A percentile compares a stretch with the other conserved stretches of the same genome.
phyloP scores from a whole-genome alignment of 441 rosid genomes.

The Bocquillonia castaneifolia region DNA sequence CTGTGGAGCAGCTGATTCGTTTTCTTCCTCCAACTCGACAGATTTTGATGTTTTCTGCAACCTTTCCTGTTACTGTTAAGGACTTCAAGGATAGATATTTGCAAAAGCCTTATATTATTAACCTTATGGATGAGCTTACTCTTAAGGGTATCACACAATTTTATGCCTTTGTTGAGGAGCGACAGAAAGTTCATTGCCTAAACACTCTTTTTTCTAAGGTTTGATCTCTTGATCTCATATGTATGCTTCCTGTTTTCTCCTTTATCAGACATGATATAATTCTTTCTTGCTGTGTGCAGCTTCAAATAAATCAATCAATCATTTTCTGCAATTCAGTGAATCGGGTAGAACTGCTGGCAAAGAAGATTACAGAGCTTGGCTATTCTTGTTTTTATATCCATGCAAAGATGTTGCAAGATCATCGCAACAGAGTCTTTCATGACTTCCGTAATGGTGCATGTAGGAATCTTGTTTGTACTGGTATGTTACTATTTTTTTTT shows the following conservation, averaged over 20 bases:
- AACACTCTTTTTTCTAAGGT: constrained; percentile 98
- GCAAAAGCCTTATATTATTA: constrained; percentile 74
- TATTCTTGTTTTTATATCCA: constrained; percentile 97
- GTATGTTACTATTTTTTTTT: constrained; percentile 36
- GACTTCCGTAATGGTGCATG: constrained; percentile 99
- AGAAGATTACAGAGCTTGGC: constrained; percentile 97
- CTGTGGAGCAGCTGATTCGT: constrained; percentile 78
- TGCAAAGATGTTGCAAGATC: constrained; percentile 99
- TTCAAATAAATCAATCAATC: constrained; percentile 97
- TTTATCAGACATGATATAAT: constrained; percentile 15
- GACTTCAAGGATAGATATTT: constrained; percentile 87
- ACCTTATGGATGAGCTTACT: constrained; percentile 98
- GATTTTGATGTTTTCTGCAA: constrained; percentile 93
- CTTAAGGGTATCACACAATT: constrained; percentile 93
- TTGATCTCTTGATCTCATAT: constrained; percentile 21
- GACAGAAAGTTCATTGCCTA: constrained; percentile 97
- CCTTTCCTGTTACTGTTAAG: constrained; percentile 96
- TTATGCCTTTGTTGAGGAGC: constrained; percentile 97
- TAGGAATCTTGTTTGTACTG: constrained; percentile 98
- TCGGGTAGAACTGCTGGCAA: constrained; percentile 93
- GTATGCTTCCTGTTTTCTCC: constrained; percentile 4
- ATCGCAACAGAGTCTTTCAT: constrained; percentile 96
- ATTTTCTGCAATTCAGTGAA: constrained; percentile 98
- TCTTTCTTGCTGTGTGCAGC: constrained; percentile 45
- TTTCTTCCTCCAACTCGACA: constrained; percentile 79